Evolutionary conservation across 2,329 filamentous ascomycete genomes (phyloP), one percentile per base, ranked within the genome.

Genomic region (Aspergillus vadensis): DNA sequence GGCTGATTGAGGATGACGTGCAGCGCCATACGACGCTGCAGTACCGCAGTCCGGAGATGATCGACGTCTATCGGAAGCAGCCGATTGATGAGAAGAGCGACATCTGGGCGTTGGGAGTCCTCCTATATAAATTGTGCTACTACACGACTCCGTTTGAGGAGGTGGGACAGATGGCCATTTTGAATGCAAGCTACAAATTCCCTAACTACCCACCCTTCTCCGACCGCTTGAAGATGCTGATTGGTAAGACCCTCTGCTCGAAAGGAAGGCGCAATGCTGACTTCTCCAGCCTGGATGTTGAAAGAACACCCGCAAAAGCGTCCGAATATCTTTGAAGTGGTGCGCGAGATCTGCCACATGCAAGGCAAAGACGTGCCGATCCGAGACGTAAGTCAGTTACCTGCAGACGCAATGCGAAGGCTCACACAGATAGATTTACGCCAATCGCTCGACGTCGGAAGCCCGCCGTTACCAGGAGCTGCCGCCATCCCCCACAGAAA

Each of bases 91-190:
- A 99, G 80, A 99, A 99, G 81, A 96, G 93, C 52, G 95, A 99
- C 76, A 97, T 99, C 30, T 99, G 93, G 95, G 95, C 95, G 1
- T 80, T 99, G 63, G 95, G 95, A 5, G 95, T 99, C 44, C 81
- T 99, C 60, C 79, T 99, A 57, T 99, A 99, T 82, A 99, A 99
- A 82, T 83, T 99, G 63, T 99, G 95, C 81, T 99, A 98, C 78
- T 99, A 99, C 78, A 99, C 95, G 1, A 99, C 95, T 5, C 95
- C 95, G 0, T 99, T 99, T 70, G 95, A 99, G 78, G 94, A 98
- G 65, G 92, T 97, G 72, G 95, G 95, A 25, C 94, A 97, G 79
- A 91, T 98, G 81, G 95, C 95, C 12, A 99, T 99, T 65, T 80
- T 99, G 63, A 98, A 98, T 73, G 95, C 95, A 54, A 96, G 88